Conservation (phyloP, 2,329 filamentous ascomycete species). For the Claviceps arundinis region DNA sequence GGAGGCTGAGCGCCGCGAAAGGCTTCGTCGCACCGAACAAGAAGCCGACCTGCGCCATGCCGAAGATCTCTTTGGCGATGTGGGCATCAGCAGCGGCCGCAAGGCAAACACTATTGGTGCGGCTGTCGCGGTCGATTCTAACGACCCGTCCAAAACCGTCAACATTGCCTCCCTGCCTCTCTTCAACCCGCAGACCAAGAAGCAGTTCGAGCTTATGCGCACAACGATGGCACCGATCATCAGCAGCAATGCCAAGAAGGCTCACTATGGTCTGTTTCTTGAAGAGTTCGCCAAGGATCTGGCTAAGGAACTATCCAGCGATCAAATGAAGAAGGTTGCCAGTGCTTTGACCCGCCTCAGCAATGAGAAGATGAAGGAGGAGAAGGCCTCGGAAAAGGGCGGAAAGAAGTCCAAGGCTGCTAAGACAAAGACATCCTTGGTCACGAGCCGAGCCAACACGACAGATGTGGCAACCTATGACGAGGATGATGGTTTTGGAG, state of each 20-base stretch:
- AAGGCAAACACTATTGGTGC: conserved; percentile 53
- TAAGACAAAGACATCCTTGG: conserved; percentile 83
- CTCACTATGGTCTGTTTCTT: conserved; percentile 79
- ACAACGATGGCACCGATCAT: conserved; percentile 70
- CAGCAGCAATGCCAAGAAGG: conserved; percentile 63
- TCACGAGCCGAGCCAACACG: conserved; percentile 45
- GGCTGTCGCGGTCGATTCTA: conserved; percentile 54
- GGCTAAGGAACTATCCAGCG: conserved; percentile 72
- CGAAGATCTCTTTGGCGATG: conserved; percentile 73
- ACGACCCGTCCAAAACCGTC: conserved; percentile 64
- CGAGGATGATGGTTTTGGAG: conserved; percentile 67
- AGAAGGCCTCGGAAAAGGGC: conserved; percentile 86
- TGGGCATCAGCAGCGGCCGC: conserved; percentile 53
- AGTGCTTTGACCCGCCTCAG: conserved; percentile 76
- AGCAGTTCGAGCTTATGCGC: conserved; percentile 70
- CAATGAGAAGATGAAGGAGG: conserved; percentile 98
- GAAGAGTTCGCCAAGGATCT: conserved; percentile 85
- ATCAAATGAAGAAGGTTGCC: conserved; percentile 93
- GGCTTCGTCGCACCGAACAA: conserved; percentile 68
- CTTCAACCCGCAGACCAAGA: conserved; percentile 81
- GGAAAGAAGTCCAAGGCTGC: conserved; percentile 95
- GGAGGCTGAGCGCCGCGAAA: conserved; percentile 57
- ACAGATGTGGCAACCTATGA: conserved; percentile 70
- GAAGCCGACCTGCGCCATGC: conserved; percentile 82
- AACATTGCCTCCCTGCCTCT: conserved; percentile 69